Evolutionary conservation across 2,329 filamentous ascomycete species (phyloP), one percentile per base, ranked within the genome.

Genomic region (Aspergillus novoparasiticus): DNA sequence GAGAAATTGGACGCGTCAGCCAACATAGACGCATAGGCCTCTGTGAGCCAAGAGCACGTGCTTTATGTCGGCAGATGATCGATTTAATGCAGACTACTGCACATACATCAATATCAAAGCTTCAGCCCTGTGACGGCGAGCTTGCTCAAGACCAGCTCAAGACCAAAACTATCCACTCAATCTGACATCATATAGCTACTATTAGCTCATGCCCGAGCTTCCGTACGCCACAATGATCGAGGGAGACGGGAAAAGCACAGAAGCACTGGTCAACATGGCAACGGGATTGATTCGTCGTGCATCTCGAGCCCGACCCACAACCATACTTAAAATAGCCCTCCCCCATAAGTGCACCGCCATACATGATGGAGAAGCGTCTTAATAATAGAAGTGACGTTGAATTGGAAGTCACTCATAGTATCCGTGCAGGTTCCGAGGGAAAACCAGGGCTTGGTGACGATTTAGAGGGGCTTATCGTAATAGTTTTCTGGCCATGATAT

Each of bases 281-380:
- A 39, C 14, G 19, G 26, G 57, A 50, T 4, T 39, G 46, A 51
- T 39, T 39, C 34, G 54, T 39, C 26, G 43, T 51, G 30, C 32
- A 50, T 21, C 26, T 43, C 23, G 34, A 53, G 23, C n/a, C 12
- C 58, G 61, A 58, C 61, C 61, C 61, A 63, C 61, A 34, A 16
- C 28, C 23, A 41, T 26, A 46, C 54, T 60, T 57, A 63, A 63
- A 63, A 60, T 63, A 63, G 61, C 50, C 36, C 36, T 57, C 30
- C 51, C 43, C 57, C 61, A 46, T 51, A 36, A 41, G 30, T 58
- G 61, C 61, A 63, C 61, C 58, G 61, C 61, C 61, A 61, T 60
- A 53, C n/a, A 36, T 5, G 34, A 61, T 30, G 53, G 59, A 30
- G 59, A 55, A 32, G 14, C 11, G 21, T 55, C 51, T 9, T 55